These are phyloP conservation scores for Chlamydomonas incerta DNA, from an alignment of 139 green algal species.

Conservation along the genomic window DNA sequence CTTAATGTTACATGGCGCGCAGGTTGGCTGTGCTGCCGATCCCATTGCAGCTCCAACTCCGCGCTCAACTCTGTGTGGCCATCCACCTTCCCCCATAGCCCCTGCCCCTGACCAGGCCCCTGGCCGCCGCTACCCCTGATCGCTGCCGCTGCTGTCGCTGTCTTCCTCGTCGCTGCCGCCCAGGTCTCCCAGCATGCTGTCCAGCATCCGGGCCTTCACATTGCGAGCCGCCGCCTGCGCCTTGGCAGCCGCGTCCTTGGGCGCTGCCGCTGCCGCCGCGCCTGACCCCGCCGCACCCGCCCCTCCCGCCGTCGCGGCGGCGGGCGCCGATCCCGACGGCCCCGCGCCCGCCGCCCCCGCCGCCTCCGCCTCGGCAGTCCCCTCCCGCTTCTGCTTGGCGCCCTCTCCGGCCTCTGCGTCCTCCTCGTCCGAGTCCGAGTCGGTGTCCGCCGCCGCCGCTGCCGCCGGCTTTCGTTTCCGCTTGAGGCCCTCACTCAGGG, in stretches of 20 bases:
- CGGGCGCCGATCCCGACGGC: background rate
- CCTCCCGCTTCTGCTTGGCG: slow-evolving; percentile 15
- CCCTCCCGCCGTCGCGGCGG: background rate
- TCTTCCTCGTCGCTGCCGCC: background rate
- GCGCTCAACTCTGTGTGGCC: too few relatives aligned
- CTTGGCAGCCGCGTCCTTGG: background rate
- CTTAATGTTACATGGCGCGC: too few relatives aligned
- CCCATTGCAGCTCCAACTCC: too few relatives aligned
- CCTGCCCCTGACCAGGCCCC: too few relatives aligned
- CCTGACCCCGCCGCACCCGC: background rate
- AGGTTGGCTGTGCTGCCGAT: too few relatives aligned
- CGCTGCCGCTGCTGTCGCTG: too few relatives aligned
- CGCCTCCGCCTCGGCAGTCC: background rate
- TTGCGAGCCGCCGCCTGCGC: slow-evolving; percentile 31
- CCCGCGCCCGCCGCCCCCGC: background rate
- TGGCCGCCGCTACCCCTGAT: too few relatives aligned
- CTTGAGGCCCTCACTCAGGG: slow-evolving; percentile 52
- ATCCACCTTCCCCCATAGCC: too few relatives aligned
- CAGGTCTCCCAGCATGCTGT: slow-evolving; percentile 50
- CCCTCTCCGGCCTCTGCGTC: background rate
- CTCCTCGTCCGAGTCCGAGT: background rate
- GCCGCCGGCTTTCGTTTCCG: slow-evolving; percentile 52
- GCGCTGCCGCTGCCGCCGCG: background rate
- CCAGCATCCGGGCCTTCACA: slow-evolving; percentile 43
- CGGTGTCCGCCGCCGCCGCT: background rate